phyloP scores from a whole-genome alignment of 192 early-diverging fungal genomes.

The Mortierella antarctica region DNA sequence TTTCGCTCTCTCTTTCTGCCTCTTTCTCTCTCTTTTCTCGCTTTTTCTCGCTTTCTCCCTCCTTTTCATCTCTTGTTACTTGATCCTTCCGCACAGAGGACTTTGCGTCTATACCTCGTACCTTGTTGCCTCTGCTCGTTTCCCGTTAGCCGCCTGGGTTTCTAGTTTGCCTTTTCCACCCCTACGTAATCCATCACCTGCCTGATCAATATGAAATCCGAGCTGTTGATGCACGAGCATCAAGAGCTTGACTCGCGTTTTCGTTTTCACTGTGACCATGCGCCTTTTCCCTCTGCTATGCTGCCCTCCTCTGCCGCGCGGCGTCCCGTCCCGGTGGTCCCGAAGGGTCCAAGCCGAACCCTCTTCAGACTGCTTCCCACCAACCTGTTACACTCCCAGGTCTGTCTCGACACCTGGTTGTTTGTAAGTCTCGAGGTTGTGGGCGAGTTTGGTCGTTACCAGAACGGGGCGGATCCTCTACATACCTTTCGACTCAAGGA shows the following conservation, averaged over 20 bases:
- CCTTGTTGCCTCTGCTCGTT: no score
- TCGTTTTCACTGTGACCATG: no score
- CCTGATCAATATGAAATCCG: no score
- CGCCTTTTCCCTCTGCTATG: not conserved
- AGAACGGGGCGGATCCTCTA: not conserved
- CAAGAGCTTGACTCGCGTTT: no score
- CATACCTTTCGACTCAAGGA: not conserved
- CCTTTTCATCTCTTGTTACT: not conserved
- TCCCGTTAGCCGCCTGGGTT: no score
- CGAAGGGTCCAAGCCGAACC: not conserved
- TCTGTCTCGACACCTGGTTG: conserved; percentile 8
- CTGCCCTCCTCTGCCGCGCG: conserved; percentile 10
- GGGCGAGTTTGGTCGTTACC: conserved; percentile 13
- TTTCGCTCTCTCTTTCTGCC: not conserved
- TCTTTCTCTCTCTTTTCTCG: not conserved
- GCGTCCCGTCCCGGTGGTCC: no score
- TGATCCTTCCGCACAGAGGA: not conserved
- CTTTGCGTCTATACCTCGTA: no score
- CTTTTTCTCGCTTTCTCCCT: not conserved
- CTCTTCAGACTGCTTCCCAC: conserved; percentile 13
- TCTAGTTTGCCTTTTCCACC: no score
- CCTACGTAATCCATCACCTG: no score
- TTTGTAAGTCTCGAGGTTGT: conserved; percentile 14
- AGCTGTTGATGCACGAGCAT: no score
- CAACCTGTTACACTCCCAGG: not conserved